These are phyloP conservation scores for Hypoxylon crocopeplum DNA, from an alignment of 495 filamentous ascomycete genomes.

Conservation along the genomic window DNA sequence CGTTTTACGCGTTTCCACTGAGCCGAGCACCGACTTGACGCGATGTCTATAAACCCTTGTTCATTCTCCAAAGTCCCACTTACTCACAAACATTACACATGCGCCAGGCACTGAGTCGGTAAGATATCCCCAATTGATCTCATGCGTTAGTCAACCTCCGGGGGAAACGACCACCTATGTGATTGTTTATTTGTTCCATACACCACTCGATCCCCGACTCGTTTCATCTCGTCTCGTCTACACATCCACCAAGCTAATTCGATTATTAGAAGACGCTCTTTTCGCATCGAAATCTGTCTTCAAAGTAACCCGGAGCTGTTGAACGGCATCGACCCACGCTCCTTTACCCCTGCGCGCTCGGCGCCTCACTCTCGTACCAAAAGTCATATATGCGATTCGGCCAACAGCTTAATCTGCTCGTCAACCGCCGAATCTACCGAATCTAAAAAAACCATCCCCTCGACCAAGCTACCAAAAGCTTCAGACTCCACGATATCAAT, in stretches of 20 bases:
- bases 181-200: slow-evolving; percentile 29
- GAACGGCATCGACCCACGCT: slow-evolving; percentile 26
- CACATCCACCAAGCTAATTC: neutral
- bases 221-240: neutral
- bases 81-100: slow-evolving; percentile 1
- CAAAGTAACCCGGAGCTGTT: slow-evolving; percentile 35
- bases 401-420: neutral
- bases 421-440: neutral
- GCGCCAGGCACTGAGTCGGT: slow-evolving; percentile 23
- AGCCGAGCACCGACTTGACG: slow-evolving; percentile 25
- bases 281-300: slow-evolving; percentile 22
- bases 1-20: slow-evolving; percentile 33
- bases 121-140: slow-evolving; percentile 25
- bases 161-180: slow-evolving; percentile 21
- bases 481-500: slow-evolving; percentile 3
- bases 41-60: slow-evolving; percentile 30
- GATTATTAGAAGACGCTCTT: slow-evolving; percentile 5
- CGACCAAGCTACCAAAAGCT: neutral
- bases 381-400: neutral
- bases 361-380: slow-evolving; percentile 8
- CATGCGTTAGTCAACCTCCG: neutral
- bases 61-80: slow-evolving; percentile 31
- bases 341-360: slow-evolving; percentile 12
- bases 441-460: slow-evolving; percentile 1
- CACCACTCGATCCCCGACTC: slow-evolving; percentile 18